A percentile compares a stretch with the other conserved stretches of the same genome.
phyloP scores from a whole-genome alignment of 2,329 filamentous ascomycete species.

The Clathrospora elynae region DNA sequence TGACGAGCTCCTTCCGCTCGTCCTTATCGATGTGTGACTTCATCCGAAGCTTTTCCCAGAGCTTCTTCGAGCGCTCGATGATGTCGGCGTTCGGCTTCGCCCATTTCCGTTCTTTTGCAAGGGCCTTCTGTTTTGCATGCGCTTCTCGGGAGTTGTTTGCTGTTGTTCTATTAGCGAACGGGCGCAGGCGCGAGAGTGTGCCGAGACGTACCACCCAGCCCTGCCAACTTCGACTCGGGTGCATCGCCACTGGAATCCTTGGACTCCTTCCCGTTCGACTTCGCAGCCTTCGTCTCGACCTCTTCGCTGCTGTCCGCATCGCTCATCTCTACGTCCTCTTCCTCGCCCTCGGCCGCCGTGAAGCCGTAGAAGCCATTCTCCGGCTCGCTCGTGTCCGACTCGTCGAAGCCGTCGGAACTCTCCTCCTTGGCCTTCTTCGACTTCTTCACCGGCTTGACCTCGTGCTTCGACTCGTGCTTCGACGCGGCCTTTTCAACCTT shows the following conservation, averaged over 20 bases:
- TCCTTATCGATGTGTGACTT: slow-evolving; percentile 93
- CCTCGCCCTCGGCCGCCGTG: slow-evolving; percentile 36
- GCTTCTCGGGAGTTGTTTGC: slow-evolving; percentile 80
- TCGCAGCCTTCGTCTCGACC: slow-evolving; percentile 15
- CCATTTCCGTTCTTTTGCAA: slow-evolving; percentile 86
- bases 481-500: slow-evolving; percentile 42
- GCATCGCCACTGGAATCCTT: slow-evolving; percentile 29
- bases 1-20: slow-evolving; percentile 82
- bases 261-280: slow-evolving; percentile 23
- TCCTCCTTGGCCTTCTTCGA: slow-evolving; percentile 38
- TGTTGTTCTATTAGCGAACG: slow-evolving; percentile 41
- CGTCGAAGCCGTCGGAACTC: slow-evolving; percentile 39
- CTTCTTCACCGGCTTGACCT: slow-evolving; percentile 34
- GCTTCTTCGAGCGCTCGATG: slow-evolving; percentile 87
- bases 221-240: slow-evolving; percentile 31
- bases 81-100: slow-evolving; percentile 92
- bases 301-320: slow-evolving; percentile 26
- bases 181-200: neutral
- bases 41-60: slow-evolving; percentile 91
- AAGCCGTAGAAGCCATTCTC: slow-evolving; percentile 47
- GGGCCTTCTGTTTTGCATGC: slow-evolving; percentile 88
- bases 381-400: slow-evolving; percentile 46
- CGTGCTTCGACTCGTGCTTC: slow-evolving; percentile 36
- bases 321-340: slow-evolving; percentile 35
- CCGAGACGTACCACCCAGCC: slow-evolving; percentile 33